Evolutionary conservation across 768 basidiomycete species (phyloP).

Genomic region (Phlebiopsis flavidoalba): DNA sequence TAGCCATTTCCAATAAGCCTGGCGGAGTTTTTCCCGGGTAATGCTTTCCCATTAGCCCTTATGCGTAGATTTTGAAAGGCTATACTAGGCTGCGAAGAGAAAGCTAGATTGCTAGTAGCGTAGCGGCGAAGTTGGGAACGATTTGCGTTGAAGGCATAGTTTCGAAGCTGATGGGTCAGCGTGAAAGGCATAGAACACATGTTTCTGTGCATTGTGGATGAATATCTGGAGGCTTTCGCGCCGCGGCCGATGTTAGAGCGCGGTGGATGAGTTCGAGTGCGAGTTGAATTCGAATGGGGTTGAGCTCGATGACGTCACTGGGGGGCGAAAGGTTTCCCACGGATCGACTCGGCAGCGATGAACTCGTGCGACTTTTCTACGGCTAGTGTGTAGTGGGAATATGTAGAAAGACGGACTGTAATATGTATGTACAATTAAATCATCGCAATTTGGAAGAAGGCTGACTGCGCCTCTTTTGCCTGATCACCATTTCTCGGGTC

Average conservation of each 20-base stretch:
- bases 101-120: neutral
- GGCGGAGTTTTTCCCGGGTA: neutral
- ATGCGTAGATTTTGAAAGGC: neutral
- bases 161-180: neutral
- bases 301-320: neutral
- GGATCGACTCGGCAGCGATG: too few species aligned
- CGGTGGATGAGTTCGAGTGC: neutral
- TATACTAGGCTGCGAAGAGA: neutral
- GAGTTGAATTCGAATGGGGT: neutral
- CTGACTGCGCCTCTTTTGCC: too few species aligned
- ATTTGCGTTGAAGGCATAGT: neutral
- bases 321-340: too few species aligned
- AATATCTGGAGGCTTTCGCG: too few species aligned
- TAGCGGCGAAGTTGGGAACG: neutral
- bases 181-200: neutral
- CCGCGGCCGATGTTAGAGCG: neutral
- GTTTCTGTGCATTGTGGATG: neutral
- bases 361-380: too few species aligned
- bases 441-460: too few species aligned
- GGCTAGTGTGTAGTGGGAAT: too few species aligned
- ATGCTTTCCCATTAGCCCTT: neutral
- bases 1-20: conserved; percentile 33
- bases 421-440: too few species aligned
- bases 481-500: too few species aligned
- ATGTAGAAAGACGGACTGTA: too few species aligned